Evolutionary conservation across 164 flowering plant genomes (phyloP).

Genomic region (Warburgia ugandensis): DNA sequence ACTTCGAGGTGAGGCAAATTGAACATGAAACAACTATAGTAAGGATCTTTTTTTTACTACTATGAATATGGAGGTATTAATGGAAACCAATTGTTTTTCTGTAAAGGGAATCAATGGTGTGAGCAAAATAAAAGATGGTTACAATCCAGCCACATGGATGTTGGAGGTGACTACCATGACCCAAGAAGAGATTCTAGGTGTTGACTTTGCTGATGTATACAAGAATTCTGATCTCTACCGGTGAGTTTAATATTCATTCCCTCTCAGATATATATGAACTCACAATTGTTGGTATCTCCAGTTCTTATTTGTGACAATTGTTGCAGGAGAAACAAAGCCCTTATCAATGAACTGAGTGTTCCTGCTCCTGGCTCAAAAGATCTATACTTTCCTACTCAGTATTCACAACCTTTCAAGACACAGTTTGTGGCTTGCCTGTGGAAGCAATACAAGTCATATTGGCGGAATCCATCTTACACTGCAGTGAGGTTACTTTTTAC

Average conservation of each 20-base stretch:
- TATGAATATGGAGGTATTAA: neutral
- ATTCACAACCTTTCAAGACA: conserved; percentile 32
- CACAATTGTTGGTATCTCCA: neutral
- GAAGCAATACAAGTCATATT: conserved; percentile 44
- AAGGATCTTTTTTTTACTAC: neutral
- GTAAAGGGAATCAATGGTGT: conserved; percentile 32
- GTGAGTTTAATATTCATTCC: conserved; percentile 8
- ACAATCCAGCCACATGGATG: conserved; percentile 55
- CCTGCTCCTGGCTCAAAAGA: conserved; percentile 39
- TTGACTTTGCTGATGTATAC: conserved; percentile 28
- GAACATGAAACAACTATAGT: neutral
- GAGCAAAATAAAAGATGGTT: conserved; percentile 29
- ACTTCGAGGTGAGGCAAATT: conserved; percentile 43
- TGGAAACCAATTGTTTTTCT: neutral
- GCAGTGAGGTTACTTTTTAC: conserved; percentile 43
- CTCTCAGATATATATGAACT: too few relatives aligned
- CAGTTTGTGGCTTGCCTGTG: conserved; percentile 54
- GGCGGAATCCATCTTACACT: conserved; percentile 46
- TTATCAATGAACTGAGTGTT: conserved; percentile 32
- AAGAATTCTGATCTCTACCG: conserved; percentile 24
- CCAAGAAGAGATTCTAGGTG: conserved; percentile 26
- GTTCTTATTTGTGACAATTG: neutral
- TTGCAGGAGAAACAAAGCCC: conserved; percentile 46
- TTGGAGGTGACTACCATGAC: conserved; percentile 28
- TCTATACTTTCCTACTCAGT: conserved; percentile 33